phyloP scores from a whole-genome alignment of 2,329 filamentous ascomycete species.

The Aspergillus terreus region DNA sequence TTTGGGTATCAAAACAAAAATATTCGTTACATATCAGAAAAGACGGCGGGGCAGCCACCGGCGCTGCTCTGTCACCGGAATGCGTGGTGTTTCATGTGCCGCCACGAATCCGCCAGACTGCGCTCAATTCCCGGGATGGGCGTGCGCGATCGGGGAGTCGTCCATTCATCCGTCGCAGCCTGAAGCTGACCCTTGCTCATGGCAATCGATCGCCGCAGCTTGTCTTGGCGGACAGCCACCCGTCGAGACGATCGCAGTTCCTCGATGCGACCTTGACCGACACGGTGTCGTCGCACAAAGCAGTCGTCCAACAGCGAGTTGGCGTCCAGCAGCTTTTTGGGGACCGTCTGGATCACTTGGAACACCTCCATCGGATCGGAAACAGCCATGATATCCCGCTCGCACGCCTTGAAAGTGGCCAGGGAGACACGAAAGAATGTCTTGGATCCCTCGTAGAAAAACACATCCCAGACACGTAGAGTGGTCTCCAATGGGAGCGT shows the following conservation, averaged over 20 bases:
- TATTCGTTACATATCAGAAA: slow-evolving; percentile 3
- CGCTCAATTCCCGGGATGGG: slow-evolving; percentile 28
- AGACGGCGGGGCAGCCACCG: background rate
- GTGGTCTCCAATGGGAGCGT: slow-evolving; percentile 89
- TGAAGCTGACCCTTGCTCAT: slow-evolving; percentile 31
- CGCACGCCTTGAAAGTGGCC: slow-evolving; percentile 85
- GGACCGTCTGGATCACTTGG: slow-evolving; percentile 84
- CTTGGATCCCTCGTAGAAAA: slow-evolving; percentile 93
- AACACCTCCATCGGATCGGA: slow-evolving; percentile 93
- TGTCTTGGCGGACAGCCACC: slow-evolving; percentile 43
- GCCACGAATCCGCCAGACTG: slow-evolving; percentile 32
- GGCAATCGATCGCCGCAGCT: slow-evolving; percentile 36
- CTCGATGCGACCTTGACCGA: slow-evolving; percentile 80
- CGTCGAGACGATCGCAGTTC: slow-evolving; percentile 67
- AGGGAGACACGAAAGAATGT: slow-evolving; percentile 90
- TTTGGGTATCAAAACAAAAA: slow-evolving; percentile 16
- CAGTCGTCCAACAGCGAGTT: slow-evolving; percentile 79
- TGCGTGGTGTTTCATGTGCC: slow-evolving; percentile 32
- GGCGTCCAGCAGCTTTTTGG: slow-evolving; percentile 74
- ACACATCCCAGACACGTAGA: slow-evolving; percentile 88
- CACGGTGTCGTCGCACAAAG: slow-evolving; percentile 72
- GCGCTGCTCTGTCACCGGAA: slow-evolving; percentile 22
- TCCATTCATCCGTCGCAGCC: slow-evolving; percentile 31
- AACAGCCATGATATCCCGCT: slow-evolving; percentile 73
- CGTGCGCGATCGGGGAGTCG: slow-evolving; percentile 22